Base-by-base conservation (phyloP, 176 grass and related monocot genomes). In the Aegilops longissima region DNA sequence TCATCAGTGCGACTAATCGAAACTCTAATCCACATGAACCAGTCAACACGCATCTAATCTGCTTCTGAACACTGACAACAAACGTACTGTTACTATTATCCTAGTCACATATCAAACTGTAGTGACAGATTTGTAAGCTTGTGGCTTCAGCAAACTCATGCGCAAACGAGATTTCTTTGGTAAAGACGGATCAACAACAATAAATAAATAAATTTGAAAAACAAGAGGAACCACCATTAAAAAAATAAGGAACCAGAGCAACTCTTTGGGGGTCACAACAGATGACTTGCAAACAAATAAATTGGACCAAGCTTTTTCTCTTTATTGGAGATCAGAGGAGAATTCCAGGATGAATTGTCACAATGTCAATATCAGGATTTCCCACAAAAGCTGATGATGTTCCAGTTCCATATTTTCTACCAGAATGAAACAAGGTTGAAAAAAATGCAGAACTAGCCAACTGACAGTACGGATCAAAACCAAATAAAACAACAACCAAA, bases 1-100 rank as follows among this genome's bases (percentile, higher is more conserved):
- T 76, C 12, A 68, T 52, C 49, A 83, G 59, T 83, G 67, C 58
- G 33, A 13, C 80, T 66, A 90, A 72, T 74, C 45, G 25, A 73
- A 61, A 56, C 58, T 33, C 67, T 67, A 83, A 87, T 87, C 84
- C 34, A n/a, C 31, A 54, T 3, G 40, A 5, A 6, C 52, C 38
- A 71, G 34, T 84, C 76, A 36, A 66, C 38, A 75, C 1, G 65
- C 36, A 40, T 72, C 6, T 4, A 65, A 27, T 34, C 45, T 76
- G 25, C 25, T 30, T 69, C 13, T 20, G 9, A 6, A 8, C 20
- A 80, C 18, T 24, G 24, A 80, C 39, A 34, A 34, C 12, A 52
- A 85, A 61, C 6, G 40, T 5, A 59, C 3, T 7, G 13, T 25
- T 23, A 2, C 40, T 29, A 40, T 45, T 45, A 45, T 45, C 11